Conservation (phyloP, 2,329 filamentous ascomycete genomes). For the Coniochaeta sp. region DNA sequence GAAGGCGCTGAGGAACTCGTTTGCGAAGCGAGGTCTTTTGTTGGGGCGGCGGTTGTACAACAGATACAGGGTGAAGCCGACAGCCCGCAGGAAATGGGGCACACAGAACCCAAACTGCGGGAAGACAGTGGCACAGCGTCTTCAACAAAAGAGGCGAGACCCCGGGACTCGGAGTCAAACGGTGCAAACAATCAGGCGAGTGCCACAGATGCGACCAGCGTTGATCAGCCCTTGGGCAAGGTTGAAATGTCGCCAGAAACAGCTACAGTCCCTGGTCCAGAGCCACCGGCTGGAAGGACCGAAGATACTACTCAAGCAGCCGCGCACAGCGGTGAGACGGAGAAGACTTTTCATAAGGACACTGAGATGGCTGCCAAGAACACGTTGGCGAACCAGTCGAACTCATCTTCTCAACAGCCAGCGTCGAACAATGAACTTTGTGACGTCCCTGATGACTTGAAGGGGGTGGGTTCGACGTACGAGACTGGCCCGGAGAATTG, state of each 20-base stretch:
- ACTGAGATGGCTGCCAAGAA: background rate
- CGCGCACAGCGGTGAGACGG: background rate
- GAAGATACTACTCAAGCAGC: background rate
- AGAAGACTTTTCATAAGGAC: background rate
- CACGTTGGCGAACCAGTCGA: background rate
- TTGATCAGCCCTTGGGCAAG: background rate
- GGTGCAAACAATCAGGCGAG: background rate
- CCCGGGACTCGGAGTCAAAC: background rate
- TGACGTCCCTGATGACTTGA: background rate
- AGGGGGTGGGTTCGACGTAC: constrained; percentile 1
- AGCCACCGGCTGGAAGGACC: background rate
- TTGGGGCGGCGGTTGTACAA: background rate
- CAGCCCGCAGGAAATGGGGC: background rate
- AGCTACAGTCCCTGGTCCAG: background rate
- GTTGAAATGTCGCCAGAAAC: background rate
- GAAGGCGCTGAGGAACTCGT: background rate
- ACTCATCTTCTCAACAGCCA: background rate
- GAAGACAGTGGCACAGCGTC: background rate
- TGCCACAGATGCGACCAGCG: background rate
- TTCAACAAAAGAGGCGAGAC: background rate
- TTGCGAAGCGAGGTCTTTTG: background rate
- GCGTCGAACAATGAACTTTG: background rate
- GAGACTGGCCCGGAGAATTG: background rate
- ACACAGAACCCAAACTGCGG: background rate
- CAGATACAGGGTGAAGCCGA: background rate